Evolutionary conservation across 495 filamentous ascomycete genomes (phyloP).

Genomic region (Tuber aestivum): DNA sequence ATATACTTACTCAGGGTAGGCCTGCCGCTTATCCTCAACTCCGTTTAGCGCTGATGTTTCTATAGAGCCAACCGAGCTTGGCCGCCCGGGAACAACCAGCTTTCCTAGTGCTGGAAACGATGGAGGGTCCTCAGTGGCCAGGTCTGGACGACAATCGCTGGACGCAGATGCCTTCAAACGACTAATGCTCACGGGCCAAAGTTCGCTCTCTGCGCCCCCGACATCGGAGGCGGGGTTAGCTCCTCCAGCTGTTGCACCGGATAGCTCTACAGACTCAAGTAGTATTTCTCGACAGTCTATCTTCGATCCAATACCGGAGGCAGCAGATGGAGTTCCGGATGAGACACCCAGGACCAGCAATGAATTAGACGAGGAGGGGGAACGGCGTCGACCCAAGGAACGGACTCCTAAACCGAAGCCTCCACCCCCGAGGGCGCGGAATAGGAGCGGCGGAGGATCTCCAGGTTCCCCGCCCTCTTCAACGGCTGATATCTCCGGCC

Average conservation of each 20-base stretch:
- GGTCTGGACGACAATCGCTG: conserved; percentile 28
- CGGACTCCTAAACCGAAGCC: conserved; percentile 7
- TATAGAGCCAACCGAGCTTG: not conserved
- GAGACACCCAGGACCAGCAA: conserved; percentile 28
- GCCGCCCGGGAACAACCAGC: not conserved
- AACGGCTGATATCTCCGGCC: not conserved
- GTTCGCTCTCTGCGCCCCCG: not conserved
- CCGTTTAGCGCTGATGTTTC: not conserved
- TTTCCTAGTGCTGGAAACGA: conserved; percentile 1
- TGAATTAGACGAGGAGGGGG: conserved; percentile 18
- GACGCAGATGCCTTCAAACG: conserved; percentile 40
- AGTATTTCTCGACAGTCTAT: conserved; percentile 33
- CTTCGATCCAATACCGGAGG: conserved; percentile 35
- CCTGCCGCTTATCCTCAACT: not conserved
- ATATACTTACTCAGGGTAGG: not conserved
- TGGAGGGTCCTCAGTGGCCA: not conserved
- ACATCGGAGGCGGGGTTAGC: not conserved
- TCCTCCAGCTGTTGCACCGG: conserved; percentile 12
- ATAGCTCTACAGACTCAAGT: conserved; percentile 16
- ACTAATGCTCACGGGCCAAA: conserved; percentile 35
- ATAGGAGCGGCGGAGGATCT: conserved; percentile 4
- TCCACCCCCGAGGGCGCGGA: conserved; percentile 14
- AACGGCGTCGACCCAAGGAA: not conserved
- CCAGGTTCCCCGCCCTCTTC: conserved; percentile 13
- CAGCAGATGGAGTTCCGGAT: conserved; percentile 5